Evolutionary conservation across 805 yeast species (phyloP), one percentile per base, ranked within the genome.

Genomic region (Candida nanaspora): DNA sequence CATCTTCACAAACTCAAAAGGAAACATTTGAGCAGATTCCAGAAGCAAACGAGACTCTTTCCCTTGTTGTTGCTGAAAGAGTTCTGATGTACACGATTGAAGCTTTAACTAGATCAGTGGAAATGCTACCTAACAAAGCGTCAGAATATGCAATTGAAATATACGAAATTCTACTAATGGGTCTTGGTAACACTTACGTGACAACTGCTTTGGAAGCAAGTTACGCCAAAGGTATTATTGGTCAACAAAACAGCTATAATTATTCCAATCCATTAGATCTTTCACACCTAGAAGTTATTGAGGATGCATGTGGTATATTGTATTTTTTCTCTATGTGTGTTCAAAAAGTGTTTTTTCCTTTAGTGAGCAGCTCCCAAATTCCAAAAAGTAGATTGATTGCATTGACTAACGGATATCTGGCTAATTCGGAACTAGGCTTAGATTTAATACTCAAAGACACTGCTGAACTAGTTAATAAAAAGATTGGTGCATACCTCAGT

Each of bases 151-250:
- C 86, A 0, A 62, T 77, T 34, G 88, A 80, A 45, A 59, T 89
- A 13, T 66, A 85, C 43, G 86, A 85, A 45, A 68, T 84, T 29
- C 56, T 86, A 39, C 59, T 86, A 19, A 69, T 76, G 36, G 87
- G 82, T 41, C 69, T 86, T 30, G 93, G 95, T 1, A 77, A 77
- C 28, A 70, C 81, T 3, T 87, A 85, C 52, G 72, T 88, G 34
- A 88, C 85, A 31, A 68, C 78, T 14, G 88, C 86, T 0, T 59
- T 89, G 32, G 96, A 86, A 49, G 76, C 79, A 3, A 70, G 87
- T 1, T 83, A 78, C 41, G 50, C 53, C 33, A 50, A 47, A 33
- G 60, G 57, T 8, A 48, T 61, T 13, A 39, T 52, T 15, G 41
- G 48, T 6, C 57, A 55, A 35, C 53, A 53, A 27, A 49, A 49